These are phyloP conservation scores for Aspergillus japonicus DNA, from an alignment of 2,329 filamentous ascomycete genomes.

Conservation along the genomic window DNA sequence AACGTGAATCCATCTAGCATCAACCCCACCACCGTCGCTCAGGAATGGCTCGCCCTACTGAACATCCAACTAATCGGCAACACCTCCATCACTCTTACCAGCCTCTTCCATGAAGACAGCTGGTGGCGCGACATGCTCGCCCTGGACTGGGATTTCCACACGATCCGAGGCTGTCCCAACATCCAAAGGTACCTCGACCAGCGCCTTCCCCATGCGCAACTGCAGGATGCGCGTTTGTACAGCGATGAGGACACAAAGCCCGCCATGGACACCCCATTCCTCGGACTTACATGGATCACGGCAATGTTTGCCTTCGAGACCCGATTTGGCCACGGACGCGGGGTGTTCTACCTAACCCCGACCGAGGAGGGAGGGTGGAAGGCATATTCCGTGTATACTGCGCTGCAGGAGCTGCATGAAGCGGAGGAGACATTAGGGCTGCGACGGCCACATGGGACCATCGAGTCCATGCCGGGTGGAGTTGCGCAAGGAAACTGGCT, in stretches of 20 bases:
- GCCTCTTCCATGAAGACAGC: constrained; percentile 1
- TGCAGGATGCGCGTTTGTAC: constrained; percentile 33
- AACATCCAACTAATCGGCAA: constrained; percentile 22
- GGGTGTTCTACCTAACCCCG: constrained; percentile 38
- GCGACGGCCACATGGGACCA: constrained; percentile 34
- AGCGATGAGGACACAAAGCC: constrained; percentile 34
- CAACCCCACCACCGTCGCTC: constrained; percentile 21
- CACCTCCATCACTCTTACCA: not conserved
- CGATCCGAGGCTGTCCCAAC: constrained; percentile 11
- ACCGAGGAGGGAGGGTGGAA: constrained; percentile 33
- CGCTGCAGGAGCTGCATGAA: constrained; percentile 37
- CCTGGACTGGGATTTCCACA: constrained; percentile 4
- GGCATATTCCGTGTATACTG: constrained; percentile 41
- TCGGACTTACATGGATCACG: constrained; percentile 35
- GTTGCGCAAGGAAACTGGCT: constrained; percentile 37
- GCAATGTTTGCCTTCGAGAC: constrained; percentile 44
- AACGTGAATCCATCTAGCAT: not conserved
- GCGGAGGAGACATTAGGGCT: constrained; percentile 35
- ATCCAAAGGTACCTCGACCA: constrained; percentile 33
- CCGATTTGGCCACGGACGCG: constrained; percentile 35
- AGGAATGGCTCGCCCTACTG: constrained; percentile 34
- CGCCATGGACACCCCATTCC: constrained; percentile 25
- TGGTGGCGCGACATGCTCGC: constrained; percentile 1
- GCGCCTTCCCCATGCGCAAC: constrained; percentile 25
- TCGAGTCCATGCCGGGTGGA: constrained; percentile 34